phyloP scores from a whole-genome alignment of 1,284 basidiomycete genomes.

The Anthracocystis setariae region DNA sequence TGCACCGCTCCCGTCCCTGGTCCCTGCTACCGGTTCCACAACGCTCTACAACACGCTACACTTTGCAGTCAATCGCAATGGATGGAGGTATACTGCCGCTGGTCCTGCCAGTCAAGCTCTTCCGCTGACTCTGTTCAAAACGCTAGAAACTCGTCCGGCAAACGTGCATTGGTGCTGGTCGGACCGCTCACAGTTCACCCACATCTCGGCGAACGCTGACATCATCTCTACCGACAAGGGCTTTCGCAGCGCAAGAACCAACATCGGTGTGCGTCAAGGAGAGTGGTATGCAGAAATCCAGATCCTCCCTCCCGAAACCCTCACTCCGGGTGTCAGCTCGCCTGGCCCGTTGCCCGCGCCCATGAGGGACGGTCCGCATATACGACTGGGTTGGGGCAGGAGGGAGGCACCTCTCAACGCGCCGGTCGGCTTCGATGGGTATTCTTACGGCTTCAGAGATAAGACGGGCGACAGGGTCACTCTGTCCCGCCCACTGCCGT shows the following conservation, averaged over 20 bases:
- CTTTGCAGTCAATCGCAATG: constrained; percentile 60
- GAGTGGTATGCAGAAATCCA: constrained; percentile 94
- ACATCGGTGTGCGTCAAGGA: constrained; percentile 87
- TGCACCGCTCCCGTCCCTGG: constrained; percentile 48
- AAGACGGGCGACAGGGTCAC: constrained; percentile 90
- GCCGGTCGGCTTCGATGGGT: constrained; percentile 91
- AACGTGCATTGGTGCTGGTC: constrained; percentile 69
- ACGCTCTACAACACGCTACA: constrained; percentile 49
- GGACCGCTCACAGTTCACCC: constrained; percentile 77
- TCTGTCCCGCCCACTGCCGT: constrained; percentile 80
- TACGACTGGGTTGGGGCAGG: constrained; percentile 89
- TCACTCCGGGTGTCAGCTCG: constrained; percentile 69
- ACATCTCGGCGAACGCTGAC: constrained; percentile 82
- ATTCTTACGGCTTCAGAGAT: constrained; percentile 91
- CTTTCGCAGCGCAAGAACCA: constrained; percentile 87
- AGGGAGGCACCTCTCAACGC: constrained; percentile 91
- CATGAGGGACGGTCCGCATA: constrained; percentile 76
- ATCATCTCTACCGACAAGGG: constrained; percentile 85
- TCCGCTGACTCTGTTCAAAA: constrained; percentile 55
- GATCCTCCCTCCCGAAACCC: constrained; percentile 73
- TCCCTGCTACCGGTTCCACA: constrained; percentile 19
- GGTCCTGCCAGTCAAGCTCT: constrained; percentile 57
- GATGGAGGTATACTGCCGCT: constrained; percentile 62
- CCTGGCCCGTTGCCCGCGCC: constrained; percentile 29
- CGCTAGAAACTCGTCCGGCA: constrained; percentile 51